Evolutionary conservation across 805 yeast species (phyloP).

Genomic region (Groenewaldozyma tartarivorans): DNA sequence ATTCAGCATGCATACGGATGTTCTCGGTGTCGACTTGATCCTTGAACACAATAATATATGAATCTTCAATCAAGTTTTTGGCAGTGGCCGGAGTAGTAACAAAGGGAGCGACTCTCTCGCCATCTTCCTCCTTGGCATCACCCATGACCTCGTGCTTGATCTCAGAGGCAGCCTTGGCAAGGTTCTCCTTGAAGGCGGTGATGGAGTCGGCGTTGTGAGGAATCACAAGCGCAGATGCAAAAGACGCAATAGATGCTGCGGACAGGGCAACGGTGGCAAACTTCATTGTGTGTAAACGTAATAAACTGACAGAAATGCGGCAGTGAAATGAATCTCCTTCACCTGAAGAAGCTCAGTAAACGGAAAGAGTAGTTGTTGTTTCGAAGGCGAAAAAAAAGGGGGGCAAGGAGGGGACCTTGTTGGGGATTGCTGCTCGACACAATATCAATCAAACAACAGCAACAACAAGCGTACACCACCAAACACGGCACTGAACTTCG

Average conservation of each 20-base stretch:
- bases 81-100: slow-evolving; percentile 34
- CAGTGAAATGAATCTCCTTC: background rate
- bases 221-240: slow-evolving; percentile 49
- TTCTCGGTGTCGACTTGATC: slow-evolving; percentile 45
- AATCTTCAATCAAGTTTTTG: slow-evolving; percentile 22
- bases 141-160: slow-evolving; percentile 3
- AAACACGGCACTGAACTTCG: too few species aligned
- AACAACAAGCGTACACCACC: too few species aligned
- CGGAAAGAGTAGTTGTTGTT: background rate
- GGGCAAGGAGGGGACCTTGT: background rate
- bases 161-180: slow-evolving; percentile 14
- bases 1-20: slow-evolving; percentile 54
- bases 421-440: too few species aligned
- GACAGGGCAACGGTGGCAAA: slow-evolving; percentile 14
- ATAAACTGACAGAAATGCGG: background rate
- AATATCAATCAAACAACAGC: too few species aligned
- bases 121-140: slow-evolving; percentile 7
- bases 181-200: slow-evolving; percentile 24
- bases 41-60: slow-evolving; percentile 79
- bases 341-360: background rate
- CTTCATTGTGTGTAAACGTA: too few species aligned
- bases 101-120: slow-evolving; percentile 35
- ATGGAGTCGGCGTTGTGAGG: slow-evolving; percentile 41
- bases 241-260: slow-evolving; percentile 24
- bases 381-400: background rate